These are phyloP conservation scores for Cudoniella acicularis DNA, from an alignment of 495 filamentous ascomycete genomes.

Conservation along the genomic window DNA sequence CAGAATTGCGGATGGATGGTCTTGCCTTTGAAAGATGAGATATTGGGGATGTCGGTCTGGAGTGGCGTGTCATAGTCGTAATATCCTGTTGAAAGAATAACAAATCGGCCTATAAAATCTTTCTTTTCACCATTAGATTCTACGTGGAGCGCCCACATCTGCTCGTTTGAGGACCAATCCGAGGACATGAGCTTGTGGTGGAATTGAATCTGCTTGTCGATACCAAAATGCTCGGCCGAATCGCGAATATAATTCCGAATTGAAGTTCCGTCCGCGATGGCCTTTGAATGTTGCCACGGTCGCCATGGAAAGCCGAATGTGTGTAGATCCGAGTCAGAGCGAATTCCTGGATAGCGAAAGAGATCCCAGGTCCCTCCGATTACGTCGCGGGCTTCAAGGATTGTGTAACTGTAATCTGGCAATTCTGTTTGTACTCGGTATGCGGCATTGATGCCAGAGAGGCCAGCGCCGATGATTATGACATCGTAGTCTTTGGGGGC, in stretches of 20 bases:
- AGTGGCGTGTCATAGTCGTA: constrained; percentile 61
- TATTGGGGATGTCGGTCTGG: constrained; percentile 52
- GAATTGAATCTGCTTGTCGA: constrained; percentile 59
- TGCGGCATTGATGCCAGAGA: constrained; percentile 72
- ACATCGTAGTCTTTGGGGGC: constrained; percentile 47
- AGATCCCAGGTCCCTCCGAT: constrained; percentile 73
- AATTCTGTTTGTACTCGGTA: constrained; percentile 63
- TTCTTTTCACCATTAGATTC: constrained; percentile 45
- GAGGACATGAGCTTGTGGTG: constrained; percentile 50
- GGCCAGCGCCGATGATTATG: constrained; percentile 67
- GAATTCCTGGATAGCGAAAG: constrained; percentile 67
- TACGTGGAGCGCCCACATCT: constrained; percentile 59
- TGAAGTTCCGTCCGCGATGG: constrained; percentile 56
- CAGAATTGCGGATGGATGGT: constrained; percentile 63
- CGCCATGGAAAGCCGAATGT: constrained; percentile 67
- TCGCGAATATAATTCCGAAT: constrained; percentile 63
- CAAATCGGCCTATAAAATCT: constrained; percentile 47
- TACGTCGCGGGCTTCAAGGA: constrained; percentile 57
- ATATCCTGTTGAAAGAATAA: constrained; percentile 64
- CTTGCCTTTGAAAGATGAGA: constrained; percentile 53
- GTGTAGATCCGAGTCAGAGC: constrained; percentile 64
- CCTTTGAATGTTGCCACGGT: constrained; percentile 55
- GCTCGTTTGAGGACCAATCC: constrained; percentile 57
- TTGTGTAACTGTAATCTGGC: constrained; percentile 51
- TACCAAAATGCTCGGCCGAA: constrained; percentile 53